A percentile compares a stretch with the other conserved stretches of the same genome.
Evolutionary conservation across 768 basidiomycete genomes (phyloP).

Genomic region (Neoboletus magnificus): DNA sequence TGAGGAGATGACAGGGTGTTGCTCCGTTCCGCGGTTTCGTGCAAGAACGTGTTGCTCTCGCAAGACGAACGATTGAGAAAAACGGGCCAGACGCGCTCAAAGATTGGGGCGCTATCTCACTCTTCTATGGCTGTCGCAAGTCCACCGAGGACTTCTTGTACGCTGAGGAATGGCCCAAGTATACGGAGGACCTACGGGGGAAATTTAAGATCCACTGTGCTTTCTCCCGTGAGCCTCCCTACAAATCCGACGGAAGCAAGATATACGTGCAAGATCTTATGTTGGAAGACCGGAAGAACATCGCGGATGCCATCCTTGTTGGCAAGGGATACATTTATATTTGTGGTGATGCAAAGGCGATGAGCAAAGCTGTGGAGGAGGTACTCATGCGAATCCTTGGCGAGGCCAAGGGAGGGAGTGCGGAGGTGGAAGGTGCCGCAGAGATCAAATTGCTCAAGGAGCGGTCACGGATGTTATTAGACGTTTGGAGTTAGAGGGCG

Average conservation of each 20-base stretch:
- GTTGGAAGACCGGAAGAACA: conserved; percentile 78
- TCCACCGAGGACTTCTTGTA: conserved; percentile 91
- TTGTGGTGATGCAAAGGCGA: conserved; percentile 94
- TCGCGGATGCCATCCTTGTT: conserved; percentile 86
- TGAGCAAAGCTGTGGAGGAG: conserved; percentile 96
- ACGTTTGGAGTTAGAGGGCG: conserved; percentile 80
- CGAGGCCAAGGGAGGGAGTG: conserved; percentile 89
- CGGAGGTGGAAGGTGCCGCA: conserved; percentile 82
- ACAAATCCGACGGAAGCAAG: conserved; percentile 88
- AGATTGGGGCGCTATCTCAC: conserved; percentile 92
- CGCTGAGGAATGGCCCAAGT: conserved; percentile 91
- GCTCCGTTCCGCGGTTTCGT: conserved; percentile 99
- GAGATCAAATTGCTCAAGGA: conserved; percentile 97
- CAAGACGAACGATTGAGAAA: conserved; percentile 91
- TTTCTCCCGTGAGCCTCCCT: conserved; percentile 86
- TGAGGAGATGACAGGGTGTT: conserved; percentile 65
- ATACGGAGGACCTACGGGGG: conserved; percentile 80
- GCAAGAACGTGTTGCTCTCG: conserved; percentile 95
- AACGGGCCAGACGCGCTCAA: conserved; percentile 89
- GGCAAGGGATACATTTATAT: conserved; percentile 98
- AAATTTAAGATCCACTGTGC: conserved; percentile 89
- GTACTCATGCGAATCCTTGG: conserved; percentile 79
- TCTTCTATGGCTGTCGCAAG: conserved; percentile 96
- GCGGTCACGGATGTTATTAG: conserved; percentile 78
- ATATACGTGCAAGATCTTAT: conserved; percentile 99